Conservation (phyloP, 192 early-diverging fungal genomes). For the Coemansia sp. region DNA sequence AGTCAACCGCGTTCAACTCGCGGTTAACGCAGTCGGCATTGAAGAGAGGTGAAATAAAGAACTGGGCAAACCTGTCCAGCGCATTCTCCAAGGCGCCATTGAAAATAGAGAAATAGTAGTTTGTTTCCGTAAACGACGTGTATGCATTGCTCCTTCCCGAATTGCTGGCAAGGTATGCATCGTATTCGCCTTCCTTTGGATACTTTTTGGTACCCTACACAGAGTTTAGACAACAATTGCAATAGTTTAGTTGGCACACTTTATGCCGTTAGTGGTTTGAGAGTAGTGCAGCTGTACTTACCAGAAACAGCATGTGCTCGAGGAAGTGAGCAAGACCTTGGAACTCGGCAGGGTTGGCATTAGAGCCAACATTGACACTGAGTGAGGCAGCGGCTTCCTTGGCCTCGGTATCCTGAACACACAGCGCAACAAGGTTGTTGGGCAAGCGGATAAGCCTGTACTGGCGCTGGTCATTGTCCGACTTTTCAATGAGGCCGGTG, state of each 20-base stretch:
- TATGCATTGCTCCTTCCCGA: constrained; percentile 34
- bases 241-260: background rate
- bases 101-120: constrained; percentile 22
- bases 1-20: constrained; percentile 89
- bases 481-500: constrained; percentile 36
- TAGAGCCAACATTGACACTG: constrained; percentile 61
- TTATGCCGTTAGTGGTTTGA: no score
- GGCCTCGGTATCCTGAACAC: constrained; percentile 57
- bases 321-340: constrained; percentile 69
- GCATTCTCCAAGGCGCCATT: constrained; percentile 56
- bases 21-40: constrained; percentile 74
- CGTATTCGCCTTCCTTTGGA: constrained; percentile 65
- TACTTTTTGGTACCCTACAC: constrained; percentile 64
- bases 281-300: no score
- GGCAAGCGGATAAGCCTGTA: constrained; percentile 58
- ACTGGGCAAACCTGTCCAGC: constrained; percentile 76
- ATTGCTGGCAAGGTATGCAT: constrained; percentile 23
- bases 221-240: background rate
- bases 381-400: constrained; percentile 57
- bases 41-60: constrained; percentile 88
- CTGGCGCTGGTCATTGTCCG: constrained; percentile 57
- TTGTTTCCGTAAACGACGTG: constrained; percentile 18
- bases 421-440: constrained; percentile 59
- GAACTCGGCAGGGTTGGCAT: constrained; percentile 57
- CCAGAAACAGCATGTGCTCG: constrained; percentile 68